A percentile compares a stretch with the other conserved stretches of the same genome.
Conservation (phyloP, 2,329 filamentous ascomycete species). For the Pseudogymnoascus sp. region DNA sequence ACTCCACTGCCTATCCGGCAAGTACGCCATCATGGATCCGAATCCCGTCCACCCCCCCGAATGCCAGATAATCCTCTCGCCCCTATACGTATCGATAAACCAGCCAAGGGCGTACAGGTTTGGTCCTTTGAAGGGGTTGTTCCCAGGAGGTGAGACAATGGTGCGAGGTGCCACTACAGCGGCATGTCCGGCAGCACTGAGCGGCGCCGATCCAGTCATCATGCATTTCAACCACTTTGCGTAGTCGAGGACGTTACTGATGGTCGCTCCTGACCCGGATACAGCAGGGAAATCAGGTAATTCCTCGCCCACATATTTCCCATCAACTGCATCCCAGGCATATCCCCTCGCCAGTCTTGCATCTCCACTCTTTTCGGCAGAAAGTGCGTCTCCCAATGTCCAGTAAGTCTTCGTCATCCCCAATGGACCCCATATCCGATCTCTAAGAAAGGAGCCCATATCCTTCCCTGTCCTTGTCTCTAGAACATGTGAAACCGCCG, state of each 20-base stretch:
- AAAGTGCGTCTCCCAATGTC: not conserved
- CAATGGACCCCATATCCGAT: constrained; percentile 39
- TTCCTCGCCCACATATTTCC: constrained; percentile 19
- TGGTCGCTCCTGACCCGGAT: constrained; percentile 38
- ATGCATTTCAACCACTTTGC: constrained; percentile 44
- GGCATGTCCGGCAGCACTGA: constrained; percentile 29
- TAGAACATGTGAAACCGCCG: constrained; percentile 38
- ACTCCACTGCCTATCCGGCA: constrained; percentile 38
- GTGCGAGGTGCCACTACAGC: constrained; percentile 31
- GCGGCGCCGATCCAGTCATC: constrained; percentile 32
- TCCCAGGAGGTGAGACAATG: constrained; percentile 17
- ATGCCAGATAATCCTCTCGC: constrained; percentile 37
- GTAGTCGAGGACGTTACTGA: constrained; percentile 45
- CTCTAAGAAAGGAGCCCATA: constrained; percentile 36
- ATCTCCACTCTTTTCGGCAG: not conserved
- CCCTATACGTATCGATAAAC: constrained; percentile 34
- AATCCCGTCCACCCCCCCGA: constrained; percentile 39
- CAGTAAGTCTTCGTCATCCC: constrained; percentile 39
- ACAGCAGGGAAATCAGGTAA: constrained; percentile 28
- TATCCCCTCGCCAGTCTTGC: constrained; percentile 38
- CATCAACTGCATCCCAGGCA: constrained; percentile 29
- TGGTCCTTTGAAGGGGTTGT: constrained; percentile 27
- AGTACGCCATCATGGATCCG: constrained; percentile 37
- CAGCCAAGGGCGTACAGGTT: constrained; percentile 38
- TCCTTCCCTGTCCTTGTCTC: constrained; percentile 34